phyloP scores from a whole-genome alignment of 2,329 filamentous ascomycete genomes.

The Paramyrothecium roridum region DNA sequence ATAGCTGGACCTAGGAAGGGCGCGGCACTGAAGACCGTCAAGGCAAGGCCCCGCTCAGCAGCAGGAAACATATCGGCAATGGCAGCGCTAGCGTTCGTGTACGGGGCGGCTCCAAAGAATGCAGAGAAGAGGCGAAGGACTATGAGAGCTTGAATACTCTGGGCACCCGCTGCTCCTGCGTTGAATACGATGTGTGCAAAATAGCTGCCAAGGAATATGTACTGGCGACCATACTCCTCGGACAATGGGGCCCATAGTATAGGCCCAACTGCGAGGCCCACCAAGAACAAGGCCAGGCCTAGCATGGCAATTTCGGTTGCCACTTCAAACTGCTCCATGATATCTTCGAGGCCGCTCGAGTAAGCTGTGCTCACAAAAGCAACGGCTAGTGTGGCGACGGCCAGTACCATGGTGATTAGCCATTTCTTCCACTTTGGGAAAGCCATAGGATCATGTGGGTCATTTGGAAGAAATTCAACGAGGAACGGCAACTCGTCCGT shows the following conservation, averaged over 20 bases:
- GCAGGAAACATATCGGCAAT: conserved; percentile 56
- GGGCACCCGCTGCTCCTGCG: conserved; percentile 46
- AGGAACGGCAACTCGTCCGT: too few relatives aligned
- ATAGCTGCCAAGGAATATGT: conserved; percentile 52
- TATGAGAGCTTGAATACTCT: conserved; percentile 52
- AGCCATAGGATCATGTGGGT: too few relatives aligned
- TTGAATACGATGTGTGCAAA: conserved; percentile 50
- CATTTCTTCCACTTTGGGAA: too few relatives aligned
- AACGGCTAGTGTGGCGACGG: too few relatives aligned
- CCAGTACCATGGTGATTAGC: too few relatives aligned
- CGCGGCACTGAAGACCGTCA: conserved; percentile 52
- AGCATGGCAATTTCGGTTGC: too few relatives aligned
- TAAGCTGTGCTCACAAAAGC: too few relatives aligned
- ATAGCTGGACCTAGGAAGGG: conserved; percentile 56
- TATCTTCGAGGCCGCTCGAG: too few relatives aligned
- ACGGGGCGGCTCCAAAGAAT: conserved; percentile 50
- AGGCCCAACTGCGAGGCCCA: conserved; percentile 54
- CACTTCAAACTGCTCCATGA: too few relatives aligned
- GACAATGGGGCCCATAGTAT: conserved; percentile 58
- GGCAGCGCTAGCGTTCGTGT: conserved; percentile 54
- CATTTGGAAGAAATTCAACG: too few relatives aligned
- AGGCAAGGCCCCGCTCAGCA: conserved; percentile 46
- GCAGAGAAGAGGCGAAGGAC: conserved; percentile 60
- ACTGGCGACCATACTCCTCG: conserved; percentile 54
- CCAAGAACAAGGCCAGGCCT: too few relatives aligned